Evolutionary conservation across 441 rosid genomes (phyloP), one percentile per base, ranked within the genome.

Genomic region (Geranium incanum): DNA sequence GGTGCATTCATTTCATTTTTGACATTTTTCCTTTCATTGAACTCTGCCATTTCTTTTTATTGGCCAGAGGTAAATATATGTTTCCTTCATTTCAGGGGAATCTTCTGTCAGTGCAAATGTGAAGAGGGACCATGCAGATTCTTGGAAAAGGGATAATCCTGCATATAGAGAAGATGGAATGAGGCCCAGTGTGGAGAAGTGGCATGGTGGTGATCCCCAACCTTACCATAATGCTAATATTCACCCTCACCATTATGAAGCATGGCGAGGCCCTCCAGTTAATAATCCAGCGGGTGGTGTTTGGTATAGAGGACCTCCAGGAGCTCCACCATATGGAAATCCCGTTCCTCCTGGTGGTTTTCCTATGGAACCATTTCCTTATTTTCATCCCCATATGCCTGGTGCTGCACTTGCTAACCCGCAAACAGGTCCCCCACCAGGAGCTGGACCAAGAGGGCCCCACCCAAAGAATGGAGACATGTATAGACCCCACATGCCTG

Each of bases 291-390:
- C 89, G 38, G 89, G 89, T 76, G 93, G 91, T 79, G 88, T 81
- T 76, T 93, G 99, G 99, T 91, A 86, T 78, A 81, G 91, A 82
- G 96, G 89, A 59, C 96, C 91, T 80, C 89, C 87, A n/a, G 82
- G 83, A 33, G 89, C 84, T 52, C 94, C 88, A 36, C 87, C 97
- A 39, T 93, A 85, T 81, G 93, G 89, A 18, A 74, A 88, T 12
- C 92, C 96, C 43, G 81, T 86, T 79, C 84, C 86, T 39, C 93
- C 95, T 68, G 86, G 95, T 73, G 88, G 92, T 57, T 93, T 88
- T 82, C 92, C 89, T 16, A 77, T 93, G 86, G 97, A 93, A 38
- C 93, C 97, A 36, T 91, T 87, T 86, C 91, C 92, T 69, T 93
- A 83, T 75, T 93, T 83, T 82, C 88, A 83, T 67, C 86, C 94